Evolutionary conservation across 306 rosid genomes (phyloP), one percentile per base, ranked within the genome.

Genomic region (Vigna reflexopilosa): DNA sequence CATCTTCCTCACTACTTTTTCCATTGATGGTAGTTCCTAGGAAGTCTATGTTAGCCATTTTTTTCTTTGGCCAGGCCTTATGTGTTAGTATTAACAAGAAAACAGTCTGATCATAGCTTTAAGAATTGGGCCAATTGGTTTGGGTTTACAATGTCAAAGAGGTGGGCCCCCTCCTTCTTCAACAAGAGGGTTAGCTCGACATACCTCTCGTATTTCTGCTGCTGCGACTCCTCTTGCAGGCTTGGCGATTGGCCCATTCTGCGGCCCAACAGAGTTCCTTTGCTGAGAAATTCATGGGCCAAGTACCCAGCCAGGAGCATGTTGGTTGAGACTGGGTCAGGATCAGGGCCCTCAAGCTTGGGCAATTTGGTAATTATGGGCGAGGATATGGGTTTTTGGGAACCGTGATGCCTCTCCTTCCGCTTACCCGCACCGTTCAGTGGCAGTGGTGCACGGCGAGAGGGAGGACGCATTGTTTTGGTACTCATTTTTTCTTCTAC

Each of bases 391-490:
- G 82, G 80, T 45, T 76, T 85, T 24, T 83, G 57, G 30, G 36
- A 15, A 3, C 22, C 52, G 5, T 67, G 72, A 20, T 78, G 15
- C 81, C 64, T 74, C 57, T 87, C 91, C 69, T 85, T 90, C 34
- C 91, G 88, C 87, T 90, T 80, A 0, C 5, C 49, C 0, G 2
- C 49, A 9, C 2, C 17, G 19, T 5, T 8, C 5, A 16, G 22
- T 7, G 77, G 9, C 22, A 54, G n/a, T 10, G 30, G 61, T 14
- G 7, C 19, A 51, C 94, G 88, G 32, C 94, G 98, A 10, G 98
- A 87, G 1, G 94, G 97, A 13, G 86, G 88, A 84, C 96, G 96
- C 91, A 93, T 85, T 84, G 92, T 86, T 90, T 93, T 90, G 76
- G 93, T 90, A 69, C 72, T 90, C 50, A 45, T 45, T 3, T 45